Evolutionary conservation across 2,329 filamentous ascomycete genomes (phyloP).

Genomic region (Ambrosiella xylebori): DNA sequence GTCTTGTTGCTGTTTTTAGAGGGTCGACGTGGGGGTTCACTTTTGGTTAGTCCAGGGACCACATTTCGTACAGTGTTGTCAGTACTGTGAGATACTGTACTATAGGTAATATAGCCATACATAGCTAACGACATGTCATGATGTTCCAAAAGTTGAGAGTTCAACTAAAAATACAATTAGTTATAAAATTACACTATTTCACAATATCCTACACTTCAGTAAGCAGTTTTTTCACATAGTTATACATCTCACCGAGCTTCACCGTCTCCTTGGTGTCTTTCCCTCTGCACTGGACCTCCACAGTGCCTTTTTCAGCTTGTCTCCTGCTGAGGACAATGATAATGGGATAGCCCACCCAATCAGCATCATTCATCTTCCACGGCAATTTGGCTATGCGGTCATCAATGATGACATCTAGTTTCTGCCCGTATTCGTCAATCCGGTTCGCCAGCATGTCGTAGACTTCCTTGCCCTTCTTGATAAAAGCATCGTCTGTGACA

Average conservation of each 20-base stretch:
- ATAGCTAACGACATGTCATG: not conserved
- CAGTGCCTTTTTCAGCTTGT: slow-evolving; percentile 40
- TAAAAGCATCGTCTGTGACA: slow-evolving; percentile 32
- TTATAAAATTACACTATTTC: not conserved
- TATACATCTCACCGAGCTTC: slow-evolving; percentile 29
- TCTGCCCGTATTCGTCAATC: slow-evolving; percentile 1
- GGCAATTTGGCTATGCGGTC: slow-evolving; percentile 51
- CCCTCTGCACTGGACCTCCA: slow-evolving; percentile 65
- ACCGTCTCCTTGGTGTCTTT: slow-evolving; percentile 46
- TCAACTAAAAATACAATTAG: not conserved
- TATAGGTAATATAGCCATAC: not conserved
- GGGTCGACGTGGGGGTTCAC: slow-evolving; percentile 3
- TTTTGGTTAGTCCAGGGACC: not conserved
- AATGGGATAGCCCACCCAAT: slow-evolving; percentile 75
- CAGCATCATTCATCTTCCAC: slow-evolving; percentile 84
- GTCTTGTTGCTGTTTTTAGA: not conserved
- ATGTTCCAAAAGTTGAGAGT: not conserved
- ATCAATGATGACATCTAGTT: slow-evolving; percentile 53
- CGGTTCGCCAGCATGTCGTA: slow-evolving; percentile 33
- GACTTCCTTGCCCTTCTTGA: slow-evolving; percentile 35
- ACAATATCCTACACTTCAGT: not conserved
- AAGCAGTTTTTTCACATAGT: slow-evolving; percentile 27
- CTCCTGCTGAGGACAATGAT: slow-evolving; percentile 59
- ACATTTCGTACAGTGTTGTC: not conserved
- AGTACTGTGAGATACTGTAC: not conserved